Conservation (phyloP, 2,329 filamentous ascomycete genomes). For the Neonectria neomacrospora region DNA sequence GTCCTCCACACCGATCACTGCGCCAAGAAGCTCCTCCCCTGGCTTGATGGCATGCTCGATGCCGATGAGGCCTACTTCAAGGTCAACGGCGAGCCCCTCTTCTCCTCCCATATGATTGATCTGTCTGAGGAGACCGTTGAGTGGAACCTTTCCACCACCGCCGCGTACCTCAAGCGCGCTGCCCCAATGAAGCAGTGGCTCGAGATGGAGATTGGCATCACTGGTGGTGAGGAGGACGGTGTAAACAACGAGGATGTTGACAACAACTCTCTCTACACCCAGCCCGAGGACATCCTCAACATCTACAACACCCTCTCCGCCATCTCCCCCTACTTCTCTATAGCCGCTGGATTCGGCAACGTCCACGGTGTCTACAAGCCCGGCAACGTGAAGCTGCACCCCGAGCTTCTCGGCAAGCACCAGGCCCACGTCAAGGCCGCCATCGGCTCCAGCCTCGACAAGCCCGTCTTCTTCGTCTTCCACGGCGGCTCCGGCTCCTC, state of each 20-base stretch:
- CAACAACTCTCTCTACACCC: slow-evolving; percentile 97
- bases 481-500: slow-evolving; percentile 94
- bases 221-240: slow-evolving; percentile 96
- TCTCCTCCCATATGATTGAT: slow-evolving; percentile 99
- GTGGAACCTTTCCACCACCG: slow-evolving; percentile 92
- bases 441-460: slow-evolving; percentile 75
- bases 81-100: slow-evolving; percentile 89
- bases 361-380: slow-evolving; percentile 99
- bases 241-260: slow-evolving; percentile 99
- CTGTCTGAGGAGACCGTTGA: slow-evolving; percentile 91
- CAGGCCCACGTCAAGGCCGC: slow-evolving; percentile 90
- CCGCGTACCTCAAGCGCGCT: slow-evolving; percentile 91
- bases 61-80: slow-evolving; percentile 97
- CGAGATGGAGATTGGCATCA: slow-evolving; percentile 92
- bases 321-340: slow-evolving; percentile 97
- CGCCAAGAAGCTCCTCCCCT: slow-evolving; percentile 98
- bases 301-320: slow-evolving; percentile 88
- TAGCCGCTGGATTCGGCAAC: slow-evolving; percentile 97
- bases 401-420: slow-evolving; percentile 96
- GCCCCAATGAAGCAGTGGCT: slow-evolving; percentile 99
- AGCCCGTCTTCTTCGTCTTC: slow-evolving; percentile 99
- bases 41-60: slow-evolving; percentile 95
- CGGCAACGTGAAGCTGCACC: slow-evolving; percentile 95
- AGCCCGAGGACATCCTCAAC: slow-evolving; percentile 93
- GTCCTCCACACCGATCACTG: slow-evolving; percentile 98